A percentile compares a stretch with the other conserved stretches of the same genome.
These are phyloP conservation scores for Phycomyces blakesleeanus DNA, from an alignment of 192 early-diverging fungal species.

Conservation along the genomic window DNA sequence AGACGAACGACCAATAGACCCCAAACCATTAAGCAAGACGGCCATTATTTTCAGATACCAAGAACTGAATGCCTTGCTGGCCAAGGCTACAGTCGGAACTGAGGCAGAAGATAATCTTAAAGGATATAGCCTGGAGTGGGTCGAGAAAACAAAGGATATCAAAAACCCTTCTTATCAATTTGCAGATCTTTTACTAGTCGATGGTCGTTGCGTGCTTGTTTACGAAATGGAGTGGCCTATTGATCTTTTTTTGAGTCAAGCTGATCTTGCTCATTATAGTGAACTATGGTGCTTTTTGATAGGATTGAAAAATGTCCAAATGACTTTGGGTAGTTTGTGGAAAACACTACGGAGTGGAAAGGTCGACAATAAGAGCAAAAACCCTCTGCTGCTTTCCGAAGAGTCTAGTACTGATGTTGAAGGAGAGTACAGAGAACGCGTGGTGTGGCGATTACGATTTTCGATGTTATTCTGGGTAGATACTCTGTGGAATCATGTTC, in stretches of 20 bases:
- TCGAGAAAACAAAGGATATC: background rate
- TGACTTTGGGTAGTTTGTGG: constrained; percentile 46
- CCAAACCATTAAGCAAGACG: constrained; percentile 1
- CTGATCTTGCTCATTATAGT: constrained; percentile 59
- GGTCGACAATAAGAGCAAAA: background rate
- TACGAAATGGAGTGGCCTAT: constrained; percentile 67
- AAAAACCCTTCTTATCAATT: constrained; percentile 20
- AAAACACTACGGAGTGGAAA: constrained; percentile 14
- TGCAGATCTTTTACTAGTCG: constrained; percentile 49
- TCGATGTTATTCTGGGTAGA: constrained; percentile 70
- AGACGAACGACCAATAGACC: background rate
- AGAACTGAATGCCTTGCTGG: constrained; percentile 40
- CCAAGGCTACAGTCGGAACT: constrained; percentile 33
- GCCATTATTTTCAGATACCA: constrained; percentile 27
- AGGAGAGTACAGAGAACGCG: constrained; percentile 26
- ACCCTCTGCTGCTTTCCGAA: constrained; percentile 1
- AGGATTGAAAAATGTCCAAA: constrained; percentile 51
- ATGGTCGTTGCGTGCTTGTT: constrained; percentile 44
- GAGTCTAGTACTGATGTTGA: background rate
- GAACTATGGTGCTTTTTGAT: constrained; percentile 61
- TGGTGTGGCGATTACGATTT: constrained; percentile 50
- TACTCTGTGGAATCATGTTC: constrained; percentile 66
- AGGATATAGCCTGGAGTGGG: constrained; percentile 14
- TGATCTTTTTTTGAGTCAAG: constrained; percentile 57
- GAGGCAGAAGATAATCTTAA: constrained; percentile 33